These are phyloP conservation scores for Thraustochytrium sp. DNA, from an alignment of 352 stramenopile genomes.

Conservation along the genomic window DNA sequence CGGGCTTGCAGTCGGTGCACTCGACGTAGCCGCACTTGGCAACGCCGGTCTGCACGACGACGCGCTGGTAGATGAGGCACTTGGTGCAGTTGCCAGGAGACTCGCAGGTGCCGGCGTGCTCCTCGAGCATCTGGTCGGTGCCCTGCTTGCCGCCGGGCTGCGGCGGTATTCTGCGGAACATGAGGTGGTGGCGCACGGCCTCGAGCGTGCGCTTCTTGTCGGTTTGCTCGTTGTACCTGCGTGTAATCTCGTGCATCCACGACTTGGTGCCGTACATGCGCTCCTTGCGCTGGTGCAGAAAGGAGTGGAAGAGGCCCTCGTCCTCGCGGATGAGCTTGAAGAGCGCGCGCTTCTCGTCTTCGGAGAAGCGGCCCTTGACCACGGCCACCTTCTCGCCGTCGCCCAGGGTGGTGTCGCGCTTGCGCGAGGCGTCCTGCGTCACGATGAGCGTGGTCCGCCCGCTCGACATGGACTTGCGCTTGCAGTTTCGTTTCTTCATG, in stretches of 20 bases:
- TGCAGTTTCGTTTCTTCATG: not conserved
- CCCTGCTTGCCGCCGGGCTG: not conserved
- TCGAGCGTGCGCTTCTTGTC: slow-evolving; percentile 25
- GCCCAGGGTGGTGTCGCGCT: not conserved
- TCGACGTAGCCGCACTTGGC: not conserved
- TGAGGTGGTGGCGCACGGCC: slow-evolving; percentile 30
- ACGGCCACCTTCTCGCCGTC: not conserved
- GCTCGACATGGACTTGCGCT: not conserved
- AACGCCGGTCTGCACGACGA: not conserved
- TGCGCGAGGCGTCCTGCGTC: not conserved
- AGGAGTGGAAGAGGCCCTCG: slow-evolving; percentile 31
- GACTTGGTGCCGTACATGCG: slow-evolving; percentile 40
- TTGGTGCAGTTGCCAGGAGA: slow-evolving; percentile 23
- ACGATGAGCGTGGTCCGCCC: not conserved
- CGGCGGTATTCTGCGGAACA: slow-evolving; percentile 20
- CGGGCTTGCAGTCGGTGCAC: slow-evolving; percentile 23
- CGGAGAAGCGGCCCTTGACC: slow-evolving; percentile 32
- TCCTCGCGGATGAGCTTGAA: slow-evolving; percentile 31
- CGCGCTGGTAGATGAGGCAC: slow-evolving; percentile 41
- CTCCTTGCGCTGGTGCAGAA: slow-evolving; percentile 38
- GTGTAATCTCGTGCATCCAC: slow-evolving; percentile 40
- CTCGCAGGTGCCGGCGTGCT: slow-evolving; percentile 28
- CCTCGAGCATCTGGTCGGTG: slow-evolving; percentile 1
- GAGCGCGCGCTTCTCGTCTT: not conserved
- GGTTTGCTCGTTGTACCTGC: slow-evolving; percentile 8